A percentile compares a stretch with the other conserved stretches of the same genome.
Conservation (phyloP, 1,284 basidiomycete species). For the Trichosporon asahii region DNA sequence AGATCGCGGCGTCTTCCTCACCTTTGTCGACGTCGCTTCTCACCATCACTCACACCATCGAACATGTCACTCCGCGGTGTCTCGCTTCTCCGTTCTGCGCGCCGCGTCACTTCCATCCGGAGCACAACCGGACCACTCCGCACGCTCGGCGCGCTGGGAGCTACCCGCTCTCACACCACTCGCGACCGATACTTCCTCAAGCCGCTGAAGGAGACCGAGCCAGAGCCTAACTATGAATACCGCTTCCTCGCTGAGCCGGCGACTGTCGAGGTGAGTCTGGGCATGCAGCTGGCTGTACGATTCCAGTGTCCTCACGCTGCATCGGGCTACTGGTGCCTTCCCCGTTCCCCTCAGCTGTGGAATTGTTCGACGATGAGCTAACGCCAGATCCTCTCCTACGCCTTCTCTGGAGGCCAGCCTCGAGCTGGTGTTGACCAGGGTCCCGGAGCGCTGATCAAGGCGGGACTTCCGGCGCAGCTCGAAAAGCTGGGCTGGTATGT, state of each 20-base stretch:
- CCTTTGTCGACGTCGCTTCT: neutral
- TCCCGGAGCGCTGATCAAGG: conserved; percentile 79
- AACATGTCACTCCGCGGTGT: neutral
- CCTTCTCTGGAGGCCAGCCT: conserved; percentile 62
- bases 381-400: conserved; percentile 65
- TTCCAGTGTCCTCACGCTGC: neutral
- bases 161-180: conserved; percentile 14
- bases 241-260: conserved; percentile 65
- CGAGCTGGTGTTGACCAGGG: conserved; percentile 84
- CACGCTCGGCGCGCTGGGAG: neutral
- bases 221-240: conserved; percentile 41
- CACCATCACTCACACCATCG: neutral
- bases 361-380: neutral
- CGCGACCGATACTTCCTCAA: conserved; percentile 26
- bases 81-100: neutral
- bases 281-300: neutral
- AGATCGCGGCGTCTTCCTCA: neutral
- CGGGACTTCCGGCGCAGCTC: conserved; percentile 76
- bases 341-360: neutral
- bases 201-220: conserved; percentile 17
- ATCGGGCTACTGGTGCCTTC: neutral
- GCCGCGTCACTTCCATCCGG: neutral
- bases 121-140: neutral
- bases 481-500: conserved; percentile 81
- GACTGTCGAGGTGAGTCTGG: conserved; percentile 61